Percentiles rank a stretch among this genome's conserved stretches.
phyloP scores from a whole-genome alignment of 2,329 filamentous ascomycete genomes.

The Diaporthe humulicola region DNA sequence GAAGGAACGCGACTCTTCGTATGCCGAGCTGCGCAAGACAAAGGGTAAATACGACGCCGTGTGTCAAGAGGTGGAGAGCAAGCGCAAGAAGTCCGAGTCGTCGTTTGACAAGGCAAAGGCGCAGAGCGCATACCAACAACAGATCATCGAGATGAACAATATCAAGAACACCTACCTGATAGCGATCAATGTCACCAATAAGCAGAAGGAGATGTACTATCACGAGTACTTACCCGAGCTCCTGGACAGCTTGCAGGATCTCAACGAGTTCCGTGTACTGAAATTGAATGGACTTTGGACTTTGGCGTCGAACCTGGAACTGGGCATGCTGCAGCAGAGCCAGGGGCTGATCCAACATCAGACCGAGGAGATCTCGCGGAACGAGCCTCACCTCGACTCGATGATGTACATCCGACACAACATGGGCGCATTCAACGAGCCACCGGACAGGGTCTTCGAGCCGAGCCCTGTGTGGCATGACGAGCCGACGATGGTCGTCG shows the following conservation, averaged over 20 bases:
- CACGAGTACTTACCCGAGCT: conserved; percentile 96
- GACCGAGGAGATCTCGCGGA: conserved; percentile 85
- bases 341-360: conserved; percentile 80
- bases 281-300: conserved; percentile 91
- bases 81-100: conserved; percentile 93
- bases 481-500: conserved; percentile 86
- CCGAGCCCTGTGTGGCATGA: conserved; percentile 98
- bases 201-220: conserved; percentile 97
- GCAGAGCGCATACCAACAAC: conserved; percentile 91
- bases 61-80: conserved; percentile 94
- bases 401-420: conserved; percentile 99
- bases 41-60: conserved; percentile 94
- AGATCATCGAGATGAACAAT: conserved; percentile 96
- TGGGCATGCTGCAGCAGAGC: conserved; percentile 81
- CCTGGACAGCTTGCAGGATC: conserved; percentile 91
- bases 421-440: conserved; percentile 84
- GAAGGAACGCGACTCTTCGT: conserved; percentile 87
- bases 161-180: conserved; percentile 99
- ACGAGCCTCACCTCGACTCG: conserved; percentile 89
- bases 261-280: conserved; percentile 88
- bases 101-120: conserved; percentile 96
- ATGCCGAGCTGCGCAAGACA: conserved; percentile 87
- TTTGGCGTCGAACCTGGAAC: conserved; percentile 83
- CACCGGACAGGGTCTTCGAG: conserved; percentile 87
- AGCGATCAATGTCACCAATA: conserved; percentile 95